Conservation (phyloP, 805 yeast genomes). For the Diddensiella santjacobensis region DNA sequence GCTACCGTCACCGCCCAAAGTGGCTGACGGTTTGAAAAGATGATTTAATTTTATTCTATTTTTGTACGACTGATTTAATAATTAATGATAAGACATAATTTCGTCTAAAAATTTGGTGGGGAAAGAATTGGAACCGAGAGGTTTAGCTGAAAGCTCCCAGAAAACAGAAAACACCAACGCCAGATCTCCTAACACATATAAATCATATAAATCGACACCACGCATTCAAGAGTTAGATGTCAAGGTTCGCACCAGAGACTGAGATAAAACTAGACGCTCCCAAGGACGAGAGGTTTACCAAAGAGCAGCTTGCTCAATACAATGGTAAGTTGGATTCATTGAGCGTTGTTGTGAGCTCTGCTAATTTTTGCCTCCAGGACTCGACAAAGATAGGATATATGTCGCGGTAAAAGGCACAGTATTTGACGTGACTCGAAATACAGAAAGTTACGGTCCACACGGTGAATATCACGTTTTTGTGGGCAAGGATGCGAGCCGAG, state of each 20-base stretch:
- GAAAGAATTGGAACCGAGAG: too few species aligned
- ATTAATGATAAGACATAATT: too few species aligned
- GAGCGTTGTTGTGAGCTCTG: background rate
- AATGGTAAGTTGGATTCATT: constrained; percentile 38
- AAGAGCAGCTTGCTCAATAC: constrained; percentile 41
- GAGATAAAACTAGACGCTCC: constrained; percentile 54
- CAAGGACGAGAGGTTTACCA: constrained; percentile 41
- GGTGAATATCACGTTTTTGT: constrained; percentile 66
- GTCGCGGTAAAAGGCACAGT: constrained; percentile 74
- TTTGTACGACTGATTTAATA: too few species aligned
- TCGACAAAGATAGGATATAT: constrained; percentile 47
- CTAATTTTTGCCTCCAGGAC: constrained; percentile 31
- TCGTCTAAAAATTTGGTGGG: too few species aligned
- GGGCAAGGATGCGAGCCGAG: constrained; percentile 75
- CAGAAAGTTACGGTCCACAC: constrained; percentile 71
- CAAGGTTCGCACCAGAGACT: constrained; percentile 51
- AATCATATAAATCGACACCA: too few species aligned
- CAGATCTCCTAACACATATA: too few species aligned
- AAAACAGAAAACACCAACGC: too few species aligned
- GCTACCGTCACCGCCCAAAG: constrained; percentile 4
- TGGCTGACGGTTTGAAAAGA: too few species aligned
- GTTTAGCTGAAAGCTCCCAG: too few species aligned
- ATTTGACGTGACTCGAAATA: constrained; percentile 71
- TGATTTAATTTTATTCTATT: too few species aligned
- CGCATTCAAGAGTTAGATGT: constrained; percentile 10